These are phyloP conservation scores for Barbarea vulgaris DNA, from an alignment of 345 rosid genomes.

Conservation along the genomic window DNA sequence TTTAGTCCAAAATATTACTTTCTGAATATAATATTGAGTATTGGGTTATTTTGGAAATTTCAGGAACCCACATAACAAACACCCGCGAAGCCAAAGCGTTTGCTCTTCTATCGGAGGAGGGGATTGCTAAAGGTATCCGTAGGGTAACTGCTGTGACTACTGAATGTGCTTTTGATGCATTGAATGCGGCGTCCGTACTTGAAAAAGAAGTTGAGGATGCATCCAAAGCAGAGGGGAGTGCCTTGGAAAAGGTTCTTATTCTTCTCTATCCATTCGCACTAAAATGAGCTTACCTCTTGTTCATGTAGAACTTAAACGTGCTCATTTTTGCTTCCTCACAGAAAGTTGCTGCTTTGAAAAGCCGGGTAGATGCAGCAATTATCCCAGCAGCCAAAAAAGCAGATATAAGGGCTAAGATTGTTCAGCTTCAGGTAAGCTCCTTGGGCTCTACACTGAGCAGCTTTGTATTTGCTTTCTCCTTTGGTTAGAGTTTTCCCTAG, in stretches of 20 bases:
- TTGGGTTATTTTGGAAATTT: slow-evolving; percentile 21
- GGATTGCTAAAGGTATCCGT: slow-evolving; percentile 87
- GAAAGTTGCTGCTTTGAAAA: slow-evolving; percentile 86
- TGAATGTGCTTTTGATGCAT: slow-evolving; percentile 74
- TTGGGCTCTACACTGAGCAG: not conserved
- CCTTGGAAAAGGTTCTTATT: slow-evolving; percentile 72
- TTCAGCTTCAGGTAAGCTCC: slow-evolving; percentile 67
- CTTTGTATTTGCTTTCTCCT: not conserved
- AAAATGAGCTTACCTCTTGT: not conserved
- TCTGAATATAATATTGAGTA: slow-evolving; percentile 31
- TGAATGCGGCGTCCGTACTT: slow-evolving; percentile 59
- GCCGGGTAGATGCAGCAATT: slow-evolving; percentile 66
- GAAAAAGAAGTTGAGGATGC: slow-evolving; percentile 76
- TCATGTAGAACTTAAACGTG: slow-evolving; percentile 14
- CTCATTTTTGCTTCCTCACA: slow-evolving; percentile 34
- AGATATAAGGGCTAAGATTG: slow-evolving; percentile 73
- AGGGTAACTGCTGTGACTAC: slow-evolving; percentile 92
- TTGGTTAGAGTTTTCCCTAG: not conserved
- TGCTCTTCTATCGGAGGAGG: slow-evolving; percentile 96
- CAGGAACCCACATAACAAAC: slow-evolving; percentile 91
- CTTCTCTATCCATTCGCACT: not conserved
- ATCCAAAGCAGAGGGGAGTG: slow-evolving; percentile 62
- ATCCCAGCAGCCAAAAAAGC: slow-evolving; percentile 92
- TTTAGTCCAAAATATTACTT: slow-evolving; percentile 6
- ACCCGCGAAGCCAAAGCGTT: slow-evolving; percentile 92